Evolutionary conservation across 805 yeast species (phyloP), one percentile per base, ranked within the genome.

Genomic region (Zygosaccharomyces kombuchaensis): DNA sequence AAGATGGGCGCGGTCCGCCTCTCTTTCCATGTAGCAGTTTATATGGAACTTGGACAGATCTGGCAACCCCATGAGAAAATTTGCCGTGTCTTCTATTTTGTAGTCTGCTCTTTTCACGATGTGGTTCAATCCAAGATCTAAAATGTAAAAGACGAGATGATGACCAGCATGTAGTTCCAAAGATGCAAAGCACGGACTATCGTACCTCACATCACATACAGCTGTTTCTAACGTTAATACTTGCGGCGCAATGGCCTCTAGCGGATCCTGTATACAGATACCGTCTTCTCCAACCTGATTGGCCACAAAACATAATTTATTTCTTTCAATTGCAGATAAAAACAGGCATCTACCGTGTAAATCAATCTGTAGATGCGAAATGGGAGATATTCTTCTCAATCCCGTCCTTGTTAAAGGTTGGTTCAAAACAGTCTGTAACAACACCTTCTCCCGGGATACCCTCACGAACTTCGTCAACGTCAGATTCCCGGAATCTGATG

Each of bases 51-150:
- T 55, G 9, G 55, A 45, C 31, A 63, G 44, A 37, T 56, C 86
- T 0, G 96, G 96, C 12, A 89, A 70, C 0, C 82, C 70, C n/a
- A 87, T 50, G 6, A 90, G 48, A 44, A 75, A 69, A 50, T 73
- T 77, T 1, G 90, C 69, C 1, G 73, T 47, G 2, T 40, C 29
- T 8, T 57, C 50, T 6, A 63, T 6, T 50, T 59, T 34, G 63
- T 73, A n/a, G 75, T 59, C 65, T 66, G 73, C 52, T 41, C 72
- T 73, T 46, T 74, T 76, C 1, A 84, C 72, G 1, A 90, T 76
- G 59, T 84, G 85, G 58, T 90, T 90, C 38, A 91, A 68, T 1
- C 97, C 96, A 34, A 87, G 73, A 62, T 93, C 97, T 21, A 90
- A 67, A 57, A 87, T 91, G 66, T 91, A 91, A 60, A 78, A 84